Evolutionary conservation across 208 protist species (phyloP), one percentile per base, ranked within the genome.

Genomic region (Paratrypanosoma confusum): DNA sequence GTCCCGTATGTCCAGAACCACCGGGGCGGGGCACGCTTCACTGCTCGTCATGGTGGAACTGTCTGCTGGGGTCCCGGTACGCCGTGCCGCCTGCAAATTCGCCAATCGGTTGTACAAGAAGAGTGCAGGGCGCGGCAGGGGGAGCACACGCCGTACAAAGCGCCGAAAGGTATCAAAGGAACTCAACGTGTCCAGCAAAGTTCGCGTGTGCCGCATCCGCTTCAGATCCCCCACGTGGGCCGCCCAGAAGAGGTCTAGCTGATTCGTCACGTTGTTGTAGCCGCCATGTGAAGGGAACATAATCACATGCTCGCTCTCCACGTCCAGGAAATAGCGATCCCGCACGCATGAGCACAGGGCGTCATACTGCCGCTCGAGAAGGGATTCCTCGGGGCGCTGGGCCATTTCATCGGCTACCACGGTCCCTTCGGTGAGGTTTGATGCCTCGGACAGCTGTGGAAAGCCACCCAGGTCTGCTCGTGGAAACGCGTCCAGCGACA

Each of bases 211-310:
- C 50, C 62, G 58, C 66, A 73, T 69, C 17, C 71, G 66, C 21
- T 41, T 38, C 14, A 82, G 29, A 40, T 90, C 76, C 17, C 60
- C 65, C 11, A 81, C 25, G 50, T 81, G 65, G 3, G 38, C 48
- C 0, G 65, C 71, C 81, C 71, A 90, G 56, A 71, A 75, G 23
- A 90, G 62, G 44, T 90, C 81, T 2, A 90, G 63, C 45, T 84
- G 75, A 22, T 73, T 57, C 13, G 71, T 79, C 29, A 79, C 68
- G 56, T 90, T 73, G 59, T 45, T 85, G 57, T 90, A 85, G 17
- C 81, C 81, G 22, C 81, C 75, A 37, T 85, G 81, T 0, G 72
- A 74, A 11, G 81, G 70, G 26, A 90, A 68, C 39, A 85, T 24
- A 42, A 85, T 56, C 1, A 81, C 69, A 1, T 60, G 56, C 31